Percentiles rank a stretch among this genome's conserved stretches.
Evolutionary conservation across 176 grass and related monocot species (phyloP).

Genomic region (Chrysopogon serrulatus): DNA sequence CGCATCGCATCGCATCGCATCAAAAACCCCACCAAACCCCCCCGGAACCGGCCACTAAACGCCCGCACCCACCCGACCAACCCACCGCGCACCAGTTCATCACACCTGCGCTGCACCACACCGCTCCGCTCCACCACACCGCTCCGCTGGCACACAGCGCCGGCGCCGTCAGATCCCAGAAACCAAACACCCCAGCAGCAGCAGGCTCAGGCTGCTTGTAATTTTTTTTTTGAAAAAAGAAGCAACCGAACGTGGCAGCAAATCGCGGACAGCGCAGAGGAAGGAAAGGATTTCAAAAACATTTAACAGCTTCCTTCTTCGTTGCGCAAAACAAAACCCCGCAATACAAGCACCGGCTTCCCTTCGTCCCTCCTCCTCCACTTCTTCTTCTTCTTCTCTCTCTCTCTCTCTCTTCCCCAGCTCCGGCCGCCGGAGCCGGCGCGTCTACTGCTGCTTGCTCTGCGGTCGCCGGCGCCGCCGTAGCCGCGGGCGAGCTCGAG

Average conservation of each 20-base stretch:
- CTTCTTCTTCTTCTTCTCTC: no score
- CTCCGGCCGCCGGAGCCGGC: constrained; percentile 17
- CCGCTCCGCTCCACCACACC: background rate
- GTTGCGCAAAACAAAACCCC: constrained; percentile 25
- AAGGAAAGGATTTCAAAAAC: constrained; percentile 25
- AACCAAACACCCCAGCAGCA: background rate
- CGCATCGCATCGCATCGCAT: background rate
- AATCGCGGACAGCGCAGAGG: background rate
- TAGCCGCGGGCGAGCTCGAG: background rate
- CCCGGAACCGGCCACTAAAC: constrained; percentile 2
- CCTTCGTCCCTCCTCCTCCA: background rate
- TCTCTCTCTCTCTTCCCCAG: constrained; percentile 11
- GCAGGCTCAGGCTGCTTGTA: background rate
- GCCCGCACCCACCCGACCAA: constrained; percentile 18
- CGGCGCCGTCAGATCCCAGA: background rate
- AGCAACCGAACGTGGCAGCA: background rate
- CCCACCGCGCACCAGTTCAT: background rate
- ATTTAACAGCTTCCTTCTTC: constrained; percentile 9
- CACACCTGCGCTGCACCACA: background rate
- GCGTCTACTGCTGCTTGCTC: background rate
- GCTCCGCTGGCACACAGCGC: background rate
- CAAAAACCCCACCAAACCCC: constrained; percentile 9
- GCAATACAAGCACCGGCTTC: constrained; percentile 5
- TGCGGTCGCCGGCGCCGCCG: background rate
- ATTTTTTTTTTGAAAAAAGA: no score